A percentile compares a stretch with the other conserved stretches of the same genome.
These are phyloP conservation scores for Phytophthora hibernalis DNA, from an alignment of 352 stramenopile genomes.

Conservation along the genomic window DNA sequence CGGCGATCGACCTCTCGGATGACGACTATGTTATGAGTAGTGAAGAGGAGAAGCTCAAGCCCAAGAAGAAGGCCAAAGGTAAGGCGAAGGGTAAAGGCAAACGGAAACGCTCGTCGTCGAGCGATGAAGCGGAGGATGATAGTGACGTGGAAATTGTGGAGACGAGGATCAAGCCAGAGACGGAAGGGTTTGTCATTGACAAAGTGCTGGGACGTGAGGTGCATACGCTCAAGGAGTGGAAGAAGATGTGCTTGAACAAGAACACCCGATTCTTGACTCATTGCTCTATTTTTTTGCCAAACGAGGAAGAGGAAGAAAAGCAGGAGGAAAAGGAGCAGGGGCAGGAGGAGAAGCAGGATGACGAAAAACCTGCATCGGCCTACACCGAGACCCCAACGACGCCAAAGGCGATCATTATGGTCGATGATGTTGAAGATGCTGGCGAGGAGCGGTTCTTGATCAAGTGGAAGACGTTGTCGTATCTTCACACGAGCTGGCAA, in stretches of 20 bases:
- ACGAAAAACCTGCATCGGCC: background rate
- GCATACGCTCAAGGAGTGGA: slow-evolving; percentile 84
- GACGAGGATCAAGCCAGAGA: slow-evolving; percentile 56
- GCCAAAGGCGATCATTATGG: slow-evolving; percentile 19
- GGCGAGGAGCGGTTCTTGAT: slow-evolving; percentile 88
- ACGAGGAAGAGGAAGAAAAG: slow-evolving; percentile 48
- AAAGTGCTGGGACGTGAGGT: slow-evolving; percentile 83
- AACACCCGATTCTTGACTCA: slow-evolving; percentile 81
- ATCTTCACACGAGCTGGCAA: slow-evolving; percentile 93
- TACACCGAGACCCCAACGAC: background rate
- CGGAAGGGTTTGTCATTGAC: slow-evolving; percentile 76
- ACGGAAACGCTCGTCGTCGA: slow-evolving; percentile 33
- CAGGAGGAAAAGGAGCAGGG: slow-evolving; percentile 16
- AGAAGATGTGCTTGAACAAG: slow-evolving; percentile 74
- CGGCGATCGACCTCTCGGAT: slow-evolving; percentile 40
- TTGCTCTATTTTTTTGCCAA: slow-evolving; percentile 82
- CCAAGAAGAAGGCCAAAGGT: slow-evolving; percentile 32
- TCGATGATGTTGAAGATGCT: slow-evolving; percentile 43
- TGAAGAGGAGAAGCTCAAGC: slow-evolving; percentile 51
- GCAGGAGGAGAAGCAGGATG: slow-evolving; percentile 14
- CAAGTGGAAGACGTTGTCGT: slow-evolving; percentile 92
- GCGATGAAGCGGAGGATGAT: slow-evolving; percentile 34
- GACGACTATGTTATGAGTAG: slow-evolving; percentile 44
- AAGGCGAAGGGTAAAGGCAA: slow-evolving; percentile 38
- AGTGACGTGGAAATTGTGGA: slow-evolving; percentile 34